Percentiles rank a stretch among this genome's conserved stretches.
Evolutionary conservation across 1,284 basidiomycete species (phyloP).

Genomic region (Irpex sp.): DNA sequence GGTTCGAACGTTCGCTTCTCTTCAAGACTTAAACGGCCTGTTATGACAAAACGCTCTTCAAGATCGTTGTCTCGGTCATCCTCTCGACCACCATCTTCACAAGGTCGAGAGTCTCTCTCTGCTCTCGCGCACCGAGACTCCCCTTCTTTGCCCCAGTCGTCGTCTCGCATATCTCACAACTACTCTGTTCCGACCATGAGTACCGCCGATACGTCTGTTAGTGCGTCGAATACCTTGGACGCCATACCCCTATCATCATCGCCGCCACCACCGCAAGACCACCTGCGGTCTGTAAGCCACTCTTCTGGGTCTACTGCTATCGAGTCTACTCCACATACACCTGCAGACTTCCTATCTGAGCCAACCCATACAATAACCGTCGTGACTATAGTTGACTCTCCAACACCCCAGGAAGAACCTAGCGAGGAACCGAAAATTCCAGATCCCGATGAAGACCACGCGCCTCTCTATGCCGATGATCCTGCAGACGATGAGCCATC

Average conservation of each 20-base stretch:
- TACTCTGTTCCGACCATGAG: background rate
- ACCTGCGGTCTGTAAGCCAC: constrained; percentile 17
- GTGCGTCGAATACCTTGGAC: constrained; percentile 2
- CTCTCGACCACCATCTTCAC: constrained; percentile 23
- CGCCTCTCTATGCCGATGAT: constrained; percentile 5
- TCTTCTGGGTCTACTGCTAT: constrained; percentile 20
- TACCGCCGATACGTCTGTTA: constrained; percentile 1
- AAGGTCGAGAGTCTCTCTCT: constrained; percentile 15
- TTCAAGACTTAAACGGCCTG: constrained; percentile 74
- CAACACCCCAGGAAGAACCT: background rate
- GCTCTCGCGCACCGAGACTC: constrained; percentile 13
- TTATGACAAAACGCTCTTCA: constrained; percentile 65
- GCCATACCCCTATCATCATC: constrained; percentile 1
- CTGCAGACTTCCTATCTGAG: constrained; percentile 17
- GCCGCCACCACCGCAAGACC: constrained; percentile 6
- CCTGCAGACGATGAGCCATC: constrained; percentile 13
- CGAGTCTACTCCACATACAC: constrained; percentile 22
- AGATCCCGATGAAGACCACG: background rate
- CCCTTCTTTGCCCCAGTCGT: constrained; percentile 14
- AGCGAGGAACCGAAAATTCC: background rate
- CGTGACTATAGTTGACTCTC: constrained; percentile 9
- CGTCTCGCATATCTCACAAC: constrained; percentile 6
- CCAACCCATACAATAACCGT: constrained; percentile 6
- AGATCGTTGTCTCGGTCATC: constrained; percentile 21
- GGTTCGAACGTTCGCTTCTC: constrained; percentile 69